phyloP scores from a whole-genome alignment of 1,139 yeast genomes.

The Yamadazyma conglobata region DNA sequence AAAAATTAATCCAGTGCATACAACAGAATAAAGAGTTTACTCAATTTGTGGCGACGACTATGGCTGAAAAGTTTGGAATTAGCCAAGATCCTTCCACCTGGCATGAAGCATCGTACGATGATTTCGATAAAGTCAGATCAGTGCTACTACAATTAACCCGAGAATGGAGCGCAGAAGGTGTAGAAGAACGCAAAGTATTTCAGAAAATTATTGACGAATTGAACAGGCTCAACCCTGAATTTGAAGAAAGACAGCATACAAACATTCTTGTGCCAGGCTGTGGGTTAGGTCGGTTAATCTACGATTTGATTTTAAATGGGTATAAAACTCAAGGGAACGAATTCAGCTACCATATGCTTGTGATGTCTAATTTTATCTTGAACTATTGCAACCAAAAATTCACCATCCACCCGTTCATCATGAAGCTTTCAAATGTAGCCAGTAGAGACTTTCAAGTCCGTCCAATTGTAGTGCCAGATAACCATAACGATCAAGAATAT shows the following conservation, averaged over 20 bases:
- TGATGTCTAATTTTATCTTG: slow-evolving; percentile 61
- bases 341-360: slow-evolving; percentile 75
- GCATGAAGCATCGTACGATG: slow-evolving; percentile 42
- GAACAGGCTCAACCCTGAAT: slow-evolving; percentile 40
- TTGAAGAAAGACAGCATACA: slow-evolving; percentile 31
- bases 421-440: slow-evolving; percentile 46
- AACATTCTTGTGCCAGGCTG: slow-evolving; percentile 75
- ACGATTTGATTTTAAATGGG: slow-evolving; percentile 65
- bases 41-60: slow-evolving; percentile 40
- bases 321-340: slow-evolving; percentile 84
- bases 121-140: slow-evolving; percentile 60
- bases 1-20: slow-evolving; percentile 44
- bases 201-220: slow-evolving; percentile 46
- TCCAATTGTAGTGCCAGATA: slow-evolving; percentile 51
- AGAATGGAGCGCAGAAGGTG: slow-evolving; percentile 75
- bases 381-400: slow-evolving; percentile 46
- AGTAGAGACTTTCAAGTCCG: slow-evolving; percentile 46
- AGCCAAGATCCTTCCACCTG: slow-evolving; percentile 38
- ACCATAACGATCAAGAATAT: slow-evolving; percentile 31
- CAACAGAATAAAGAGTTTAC: slow-evolving; percentile 48
- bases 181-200: slow-evolving; percentile 49
- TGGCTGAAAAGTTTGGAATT: slow-evolving; percentile 57
- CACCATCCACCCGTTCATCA: slow-evolving; percentile 53
- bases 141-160: slow-evolving; percentile 62
- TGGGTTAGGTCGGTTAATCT: slow-evolving; percentile 77